Evolutionary conservation across 1,284 basidiomycete genomes (phyloP), one percentile per base, ranked within the genome.

Genomic region (Waitea zeae): DNA sequence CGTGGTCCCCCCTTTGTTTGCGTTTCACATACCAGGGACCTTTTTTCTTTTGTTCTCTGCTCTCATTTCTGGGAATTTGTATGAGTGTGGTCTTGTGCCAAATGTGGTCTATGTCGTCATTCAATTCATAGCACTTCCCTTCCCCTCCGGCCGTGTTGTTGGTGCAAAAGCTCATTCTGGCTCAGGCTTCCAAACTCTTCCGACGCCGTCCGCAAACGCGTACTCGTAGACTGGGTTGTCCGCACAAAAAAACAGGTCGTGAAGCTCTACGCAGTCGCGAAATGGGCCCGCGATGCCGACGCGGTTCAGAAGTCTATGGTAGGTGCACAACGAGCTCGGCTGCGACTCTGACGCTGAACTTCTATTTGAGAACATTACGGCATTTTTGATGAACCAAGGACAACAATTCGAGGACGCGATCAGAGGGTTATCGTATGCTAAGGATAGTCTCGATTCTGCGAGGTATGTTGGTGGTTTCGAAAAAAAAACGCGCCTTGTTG

Each of bases 171-270:
- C n/a, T n/a, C n/a, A n/a, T n/a, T n/a, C n/a, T n/a, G n/a, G n/a
- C n/a, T n/a, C n/a, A n/a, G n/a, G n/a, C n/a, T n/a, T n/a, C n/a
- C n/a, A n/a, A 26, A n/a, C 24, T 26, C 24, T 9, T 26, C 82
- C 11, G 84, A 89, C 48, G 59, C 60, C n/a, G 77, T 75, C 24
- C 69, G 83, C 33, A 89, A 90, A 47, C 70, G 79, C 20, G 76
- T 68, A 17, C 61, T 93, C 28, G 83, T 84, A 7, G 80, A 88
- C 44, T 90, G 83, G 66, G 84, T 89, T 1, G 74, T 89, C 19
- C 76, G 78, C 49, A 82, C 73, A 9, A 83, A 92, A 55, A 82
- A 86, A 46, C 86, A 92, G 46, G 72, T 89, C 31, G 77, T 89
- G 33, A 93, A 92, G 55, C 56, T 93, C 12, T 86, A 88, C 44